A percentile compares a stretch with the other conserved stretches of the same genome.
Evolutionary conservation across 2,329 filamentous ascomycete genomes (phyloP).

Genomic region (Trichoderma sp.): DNA sequence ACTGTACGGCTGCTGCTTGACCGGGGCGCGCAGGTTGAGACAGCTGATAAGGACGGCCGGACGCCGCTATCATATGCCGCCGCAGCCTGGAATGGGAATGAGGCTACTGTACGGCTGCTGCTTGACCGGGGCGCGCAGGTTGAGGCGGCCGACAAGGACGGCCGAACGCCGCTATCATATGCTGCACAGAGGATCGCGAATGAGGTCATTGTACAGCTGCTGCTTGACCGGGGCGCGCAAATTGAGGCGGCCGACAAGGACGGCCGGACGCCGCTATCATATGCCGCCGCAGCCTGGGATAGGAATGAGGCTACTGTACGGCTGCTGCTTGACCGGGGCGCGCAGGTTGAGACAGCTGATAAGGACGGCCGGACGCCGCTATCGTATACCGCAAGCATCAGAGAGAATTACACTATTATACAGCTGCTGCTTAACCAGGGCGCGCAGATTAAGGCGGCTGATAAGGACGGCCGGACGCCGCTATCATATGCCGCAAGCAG

Average conservation of each 20-base stretch:
- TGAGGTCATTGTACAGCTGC: not conserved
- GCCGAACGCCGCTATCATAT: not conserved
- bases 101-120: not conserved
- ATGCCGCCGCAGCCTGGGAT: not conserved
- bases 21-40: not conserved
- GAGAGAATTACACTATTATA: fast-evolving
- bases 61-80: not conserved
- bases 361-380: not conserved
- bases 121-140: not conserved
- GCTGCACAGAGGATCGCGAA: no score
- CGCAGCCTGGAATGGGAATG: no score
- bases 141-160: not conserved
- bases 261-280: not conserved
- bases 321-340: not conserved
- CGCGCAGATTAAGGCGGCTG: no score
- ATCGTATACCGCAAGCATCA: not conserved
- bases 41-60: no score
- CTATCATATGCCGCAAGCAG: no score
- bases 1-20: not conserved
- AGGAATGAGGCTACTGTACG: not conserved
- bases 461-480: no score
- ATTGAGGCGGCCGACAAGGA: not conserved
- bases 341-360: not conserved
- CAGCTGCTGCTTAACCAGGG: no score
- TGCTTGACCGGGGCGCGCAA: not conserved